These are phyloP conservation scores for Trichophyton benhamiae DNA, from an alignment of 2,329 filamentous ascomycete species.

Conservation along the genomic window DNA sequence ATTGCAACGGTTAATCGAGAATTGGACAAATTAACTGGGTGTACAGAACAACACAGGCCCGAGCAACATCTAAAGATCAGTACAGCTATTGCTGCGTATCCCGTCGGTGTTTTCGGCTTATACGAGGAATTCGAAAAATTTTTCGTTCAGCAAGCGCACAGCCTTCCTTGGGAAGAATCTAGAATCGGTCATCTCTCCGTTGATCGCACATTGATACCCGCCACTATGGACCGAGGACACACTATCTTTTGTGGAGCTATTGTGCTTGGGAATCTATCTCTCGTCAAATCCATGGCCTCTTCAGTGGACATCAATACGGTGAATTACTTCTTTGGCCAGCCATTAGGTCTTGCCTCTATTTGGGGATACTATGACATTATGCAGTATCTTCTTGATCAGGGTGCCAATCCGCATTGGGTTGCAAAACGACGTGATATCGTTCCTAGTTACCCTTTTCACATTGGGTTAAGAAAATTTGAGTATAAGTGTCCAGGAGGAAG, in stretches of 20 bases:
- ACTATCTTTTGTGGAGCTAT: not conserved
- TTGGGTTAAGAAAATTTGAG: not conserved
- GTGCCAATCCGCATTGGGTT: not conserved
- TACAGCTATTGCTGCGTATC: not conserved
- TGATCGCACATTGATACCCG: not conserved
- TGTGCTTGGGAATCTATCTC: not conserved
- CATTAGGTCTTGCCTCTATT: not conserved
- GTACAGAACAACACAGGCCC: not conserved
- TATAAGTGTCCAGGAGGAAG: not conserved
- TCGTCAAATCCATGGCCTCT: not conserved
- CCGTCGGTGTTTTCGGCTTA: not conserved
- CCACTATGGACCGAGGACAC: not conserved
- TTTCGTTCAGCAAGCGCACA: not conserved
- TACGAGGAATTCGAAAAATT: too few relatives aligned
- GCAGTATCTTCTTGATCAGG: not conserved
- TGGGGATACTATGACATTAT: not conserved
- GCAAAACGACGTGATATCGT: not conserved
- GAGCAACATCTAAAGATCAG: not conserved
- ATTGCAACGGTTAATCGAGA: not conserved
- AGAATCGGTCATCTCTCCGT: too few relatives aligned
- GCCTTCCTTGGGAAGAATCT: too few relatives aligned
- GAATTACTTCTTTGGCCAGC: not conserved
- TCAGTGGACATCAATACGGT: not conserved
- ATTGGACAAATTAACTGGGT: not conserved
- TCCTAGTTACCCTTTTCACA: not conserved